Conservation (phyloP, 192 early-diverging fungal genomes). For the Dispira parvispora region DNA sequence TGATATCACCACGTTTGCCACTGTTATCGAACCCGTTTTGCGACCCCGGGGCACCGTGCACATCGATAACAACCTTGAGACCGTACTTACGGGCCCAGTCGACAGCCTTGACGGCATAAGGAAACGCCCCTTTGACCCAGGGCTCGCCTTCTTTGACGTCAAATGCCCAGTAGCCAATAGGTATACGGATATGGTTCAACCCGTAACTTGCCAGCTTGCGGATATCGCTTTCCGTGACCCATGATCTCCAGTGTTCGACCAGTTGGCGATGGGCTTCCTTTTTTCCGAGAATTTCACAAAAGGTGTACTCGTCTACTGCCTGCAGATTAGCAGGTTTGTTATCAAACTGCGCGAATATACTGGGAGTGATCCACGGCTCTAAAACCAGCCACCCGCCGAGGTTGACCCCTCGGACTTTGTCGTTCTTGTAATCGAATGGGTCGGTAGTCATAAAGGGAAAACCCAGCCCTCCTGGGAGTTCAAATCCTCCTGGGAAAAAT, state of each 20-base stretch:
- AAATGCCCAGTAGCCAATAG: conserved; percentile 45
- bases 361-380: conserved; percentile 41
- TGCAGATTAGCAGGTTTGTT: conserved; percentile 13
- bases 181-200: conserved; percentile 35
- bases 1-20: conserved; percentile 23
- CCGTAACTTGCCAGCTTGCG: conserved; percentile 26
- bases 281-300: conserved; percentile 26
- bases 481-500: no score
- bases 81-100: conserved; percentile 33
- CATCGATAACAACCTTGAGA: conserved; percentile 33
- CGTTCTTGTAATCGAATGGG: conserved; percentile 15
- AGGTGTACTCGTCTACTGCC: conserved; percentile 39
- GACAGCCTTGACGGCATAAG: conserved; percentile 26
- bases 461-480: no score
- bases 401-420: conserved; percentile 33
- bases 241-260: conserved; percentile 34
- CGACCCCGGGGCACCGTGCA: conserved; percentile 39
- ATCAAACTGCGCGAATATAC: conserved; percentile 27
- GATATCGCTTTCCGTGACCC: conserved; percentile 36
- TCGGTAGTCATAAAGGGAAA: neutral
- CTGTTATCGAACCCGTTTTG: conserved; percentile 44
- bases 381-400: conserved; percentile 40
- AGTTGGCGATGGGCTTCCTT: conserved; percentile 18
- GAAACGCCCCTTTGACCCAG: conserved; percentile 26
- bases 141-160: conserved; percentile 34